phyloP scores from a whole-genome alignment of 106 monocot genomes.

The Dioscorea alata region DNA sequence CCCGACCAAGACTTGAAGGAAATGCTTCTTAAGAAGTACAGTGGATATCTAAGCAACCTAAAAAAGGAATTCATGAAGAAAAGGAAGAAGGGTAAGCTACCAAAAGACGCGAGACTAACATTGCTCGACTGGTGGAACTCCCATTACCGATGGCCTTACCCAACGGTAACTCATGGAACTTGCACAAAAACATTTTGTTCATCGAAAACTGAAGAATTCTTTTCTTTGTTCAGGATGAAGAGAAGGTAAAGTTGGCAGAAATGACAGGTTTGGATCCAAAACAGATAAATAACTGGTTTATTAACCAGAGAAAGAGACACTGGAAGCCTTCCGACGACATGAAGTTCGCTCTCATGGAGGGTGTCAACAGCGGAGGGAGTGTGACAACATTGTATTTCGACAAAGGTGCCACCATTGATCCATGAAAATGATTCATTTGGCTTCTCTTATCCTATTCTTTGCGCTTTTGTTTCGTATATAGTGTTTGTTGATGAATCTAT shows the following conservation, averaged over 20 bases:
- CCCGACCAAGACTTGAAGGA: constrained; percentile 55
- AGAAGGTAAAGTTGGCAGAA: constrained; percentile 56
- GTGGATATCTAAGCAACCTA: constrained; percentile 56
- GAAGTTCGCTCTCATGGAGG: constrained; percentile 62
- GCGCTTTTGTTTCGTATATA: too few species aligned
- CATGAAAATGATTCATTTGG: constrained; percentile 3
- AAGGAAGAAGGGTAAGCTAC: constrained; percentile 71
- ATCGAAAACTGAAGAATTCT: not conserved
- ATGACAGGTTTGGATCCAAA: constrained; percentile 57
- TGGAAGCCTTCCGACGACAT: constrained; percentile 78
- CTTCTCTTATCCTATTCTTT: not conserved
- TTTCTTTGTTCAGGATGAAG: constrained; percentile 44
- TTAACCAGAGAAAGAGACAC: constrained; percentile 74
- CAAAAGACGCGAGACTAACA: constrained; percentile 49
- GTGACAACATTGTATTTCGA: constrained; percentile 32
- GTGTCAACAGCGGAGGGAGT: constrained; percentile 11
- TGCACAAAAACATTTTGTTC: not conserved
- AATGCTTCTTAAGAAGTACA: constrained; percentile 75
- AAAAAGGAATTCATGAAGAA: constrained; percentile 71
- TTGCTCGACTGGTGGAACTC: constrained; percentile 66
- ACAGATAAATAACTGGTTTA: constrained; percentile 82
- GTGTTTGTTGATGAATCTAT: too few species aligned
- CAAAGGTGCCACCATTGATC: constrained; percentile 26
- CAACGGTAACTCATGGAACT: constrained; percentile 34
- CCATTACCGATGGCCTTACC: constrained; percentile 74